These are phyloP conservation scores for Ophiostoma triangulosporum DNA, from an alignment of 2,329 filamentous ascomycete genomes.

Conservation along the genomic window DNA sequence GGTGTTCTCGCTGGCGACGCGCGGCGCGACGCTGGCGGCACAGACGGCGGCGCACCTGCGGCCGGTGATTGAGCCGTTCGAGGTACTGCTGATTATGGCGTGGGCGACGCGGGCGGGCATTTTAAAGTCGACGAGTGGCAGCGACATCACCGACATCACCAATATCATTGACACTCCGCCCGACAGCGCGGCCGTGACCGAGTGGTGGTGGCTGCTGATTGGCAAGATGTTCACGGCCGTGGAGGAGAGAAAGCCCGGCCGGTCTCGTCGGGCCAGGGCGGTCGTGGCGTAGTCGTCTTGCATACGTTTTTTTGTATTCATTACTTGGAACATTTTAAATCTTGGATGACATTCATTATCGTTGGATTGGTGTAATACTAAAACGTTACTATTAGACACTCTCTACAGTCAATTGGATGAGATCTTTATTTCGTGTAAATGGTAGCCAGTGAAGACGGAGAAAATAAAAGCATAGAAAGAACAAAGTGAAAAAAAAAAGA, in stretches of 20 bases:
- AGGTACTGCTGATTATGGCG: slow-evolving; percentile 41
- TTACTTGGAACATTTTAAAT: too few relatives aligned
- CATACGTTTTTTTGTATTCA: too few relatives aligned
- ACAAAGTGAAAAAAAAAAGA: not conserved
- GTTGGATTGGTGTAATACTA: too few relatives aligned
- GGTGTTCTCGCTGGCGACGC: slow-evolving; percentile 47
- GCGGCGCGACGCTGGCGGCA: slow-evolving; percentile 40
- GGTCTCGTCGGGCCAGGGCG: not conserved
- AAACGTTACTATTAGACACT: too few relatives aligned
- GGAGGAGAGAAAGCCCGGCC: not conserved
- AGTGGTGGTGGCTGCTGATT: slow-evolving; percentile 57
- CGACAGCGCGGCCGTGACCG: slow-evolving; percentile 32
- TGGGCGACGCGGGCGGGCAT: slow-evolving; percentile 46
- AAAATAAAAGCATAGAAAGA: not conserved
- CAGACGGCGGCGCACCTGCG: slow-evolving; percentile 42
- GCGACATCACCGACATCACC: not conserved
- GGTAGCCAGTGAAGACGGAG: not conserved
- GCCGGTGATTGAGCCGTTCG: slow-evolving; percentile 48
- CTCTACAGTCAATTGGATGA: too few relatives aligned
- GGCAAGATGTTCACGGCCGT: slow-evolving; percentile 21
- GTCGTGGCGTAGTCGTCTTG: too few relatives aligned
- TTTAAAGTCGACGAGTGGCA: slow-evolving; percentile 23
- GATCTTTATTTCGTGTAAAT: slow-evolving; percentile 2
- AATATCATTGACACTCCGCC: not conserved
- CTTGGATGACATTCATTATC: too few relatives aligned